These are phyloP conservation scores for Stramenopiles sp. DNA, from an alignment of 352 stramenopile species.

Conservation along the genomic window DNA sequence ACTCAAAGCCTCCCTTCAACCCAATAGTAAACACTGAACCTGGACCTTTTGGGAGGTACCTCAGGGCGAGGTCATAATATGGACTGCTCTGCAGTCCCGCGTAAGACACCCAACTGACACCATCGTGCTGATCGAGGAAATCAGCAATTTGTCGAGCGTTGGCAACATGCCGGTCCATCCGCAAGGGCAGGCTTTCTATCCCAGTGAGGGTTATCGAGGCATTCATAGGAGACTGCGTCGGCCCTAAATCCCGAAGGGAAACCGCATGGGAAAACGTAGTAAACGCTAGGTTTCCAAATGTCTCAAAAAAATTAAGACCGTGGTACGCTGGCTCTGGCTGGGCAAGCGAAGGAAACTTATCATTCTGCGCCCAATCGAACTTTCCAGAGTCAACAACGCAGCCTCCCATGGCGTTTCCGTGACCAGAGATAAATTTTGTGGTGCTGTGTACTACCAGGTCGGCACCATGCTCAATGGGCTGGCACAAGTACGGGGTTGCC, in stretches of 20 bases:
- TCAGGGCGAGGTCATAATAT: background rate
- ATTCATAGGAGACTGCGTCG: background rate
- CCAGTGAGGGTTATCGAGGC: background rate
- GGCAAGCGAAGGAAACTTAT: conserved; percentile 74
- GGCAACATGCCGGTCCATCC: background rate
- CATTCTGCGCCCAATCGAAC: conserved; percentile 49
- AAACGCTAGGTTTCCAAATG: conserved; percentile 20
- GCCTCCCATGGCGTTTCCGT: conserved; percentile 17
- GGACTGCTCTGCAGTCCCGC: background rate
- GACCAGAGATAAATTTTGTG: conserved; percentile 19
- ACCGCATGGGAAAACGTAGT: conserved; percentile 16
- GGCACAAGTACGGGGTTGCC: conserved; percentile 16
- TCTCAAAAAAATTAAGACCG: conserved; percentile 24
- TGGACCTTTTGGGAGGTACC: conserved; percentile 5
- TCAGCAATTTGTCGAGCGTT: background rate
- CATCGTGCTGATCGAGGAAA: background rate
- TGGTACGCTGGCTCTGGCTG: conserved; percentile 43
- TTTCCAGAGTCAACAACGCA: conserved; percentile 17
- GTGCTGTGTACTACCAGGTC: conserved; percentile 18
- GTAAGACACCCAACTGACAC: background rate
- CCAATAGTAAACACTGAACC: background rate
- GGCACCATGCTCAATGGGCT: conserved; percentile 15
- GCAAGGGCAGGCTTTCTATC: background rate
- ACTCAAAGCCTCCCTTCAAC: background rate
- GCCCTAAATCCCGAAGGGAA: conserved; percentile 17